Percentiles rank a stretch among this genome's conserved stretches.
Evolutionary conservation across 306 rosid species (phyloP).

Genomic region (Spatholobus suberectus): DNA sequence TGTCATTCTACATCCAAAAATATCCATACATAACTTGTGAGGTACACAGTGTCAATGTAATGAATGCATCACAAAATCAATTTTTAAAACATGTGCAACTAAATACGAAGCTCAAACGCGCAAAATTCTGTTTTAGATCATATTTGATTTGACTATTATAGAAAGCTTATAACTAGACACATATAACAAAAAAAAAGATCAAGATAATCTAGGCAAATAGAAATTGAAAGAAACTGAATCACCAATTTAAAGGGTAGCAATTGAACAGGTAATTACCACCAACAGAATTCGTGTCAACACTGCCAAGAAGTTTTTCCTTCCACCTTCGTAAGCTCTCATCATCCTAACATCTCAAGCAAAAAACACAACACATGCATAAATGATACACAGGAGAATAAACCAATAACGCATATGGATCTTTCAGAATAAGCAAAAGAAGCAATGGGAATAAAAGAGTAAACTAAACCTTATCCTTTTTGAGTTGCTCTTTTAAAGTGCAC

Average conservation of each 20-base stretch:
- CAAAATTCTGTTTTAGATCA: too few relatives aligned
- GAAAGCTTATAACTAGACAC: too few relatives aligned
- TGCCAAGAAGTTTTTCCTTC: conserved; percentile 97
- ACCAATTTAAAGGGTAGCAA: not conserved
- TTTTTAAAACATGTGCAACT: not conserved
- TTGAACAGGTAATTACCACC: conserved; percentile 61
- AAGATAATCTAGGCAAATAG: not conserved
- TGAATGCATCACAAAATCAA: not conserved
- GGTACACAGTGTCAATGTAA: not conserved
- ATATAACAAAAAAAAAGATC: too few relatives aligned
- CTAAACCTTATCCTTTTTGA: conserved; percentile 94
- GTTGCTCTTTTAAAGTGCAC: conserved; percentile 77
- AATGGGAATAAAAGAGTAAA: not conserved
- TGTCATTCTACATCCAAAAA: conserved; percentile 50
- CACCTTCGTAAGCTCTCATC: conserved; percentile 93
- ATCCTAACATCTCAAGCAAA: conserved; percentile 59
- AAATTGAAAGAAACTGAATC: too few relatives aligned
- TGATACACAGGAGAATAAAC: too few relatives aligned
- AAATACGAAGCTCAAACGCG: not conserved
- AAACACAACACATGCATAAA: conserved; percentile 18
- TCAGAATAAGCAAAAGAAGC: too few relatives aligned
- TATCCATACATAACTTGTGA: conserved; percentile 6
- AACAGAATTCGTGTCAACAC: conserved; percentile 74
- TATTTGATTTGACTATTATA: too few relatives aligned
- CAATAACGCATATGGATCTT: too few relatives aligned